These are phyloP conservation scores for Barbarea vulgaris DNA, from an alignment of 345 rosid species.

Conservation along the genomic window DNA sequence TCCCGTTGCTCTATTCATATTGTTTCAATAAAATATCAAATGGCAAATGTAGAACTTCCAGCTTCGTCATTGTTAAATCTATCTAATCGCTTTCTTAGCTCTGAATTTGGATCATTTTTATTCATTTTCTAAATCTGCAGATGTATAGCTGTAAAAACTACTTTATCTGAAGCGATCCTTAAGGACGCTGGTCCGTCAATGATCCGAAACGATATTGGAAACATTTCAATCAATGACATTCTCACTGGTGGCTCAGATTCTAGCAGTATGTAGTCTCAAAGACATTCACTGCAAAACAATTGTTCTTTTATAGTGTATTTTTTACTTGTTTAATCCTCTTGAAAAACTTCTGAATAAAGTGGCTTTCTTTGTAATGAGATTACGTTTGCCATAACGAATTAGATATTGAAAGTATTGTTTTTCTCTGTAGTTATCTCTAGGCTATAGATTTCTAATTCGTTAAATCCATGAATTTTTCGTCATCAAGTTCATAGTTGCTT, in stretches of 20 bases:
- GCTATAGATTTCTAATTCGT: not conserved
- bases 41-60: no score
- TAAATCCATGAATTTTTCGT: not conserved
- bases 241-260: conserved; percentile 79
- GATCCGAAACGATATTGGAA: no score
- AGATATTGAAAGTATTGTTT: not conserved
- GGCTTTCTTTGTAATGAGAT: conserved; percentile 30
- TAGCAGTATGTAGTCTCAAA: conserved; percentile 73
- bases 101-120: no score
- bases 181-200: no score
- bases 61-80: no score
- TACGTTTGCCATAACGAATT: not conserved
- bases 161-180: no score
- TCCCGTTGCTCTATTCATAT: no score
- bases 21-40: no score
- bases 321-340: not conserved
- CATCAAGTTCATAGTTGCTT: not conserved
- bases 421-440: not conserved
- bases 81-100: no score
- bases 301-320: conserved; percentile 50
- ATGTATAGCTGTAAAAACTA: no score
- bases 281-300: conserved; percentile 38
- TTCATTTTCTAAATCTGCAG: no score
- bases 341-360: not conserved
- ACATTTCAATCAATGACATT: conserved; percentile 44